Base-by-base conservation (phyloP, 805 yeast genomes). In the Suhomyces faveliae region DNA sequence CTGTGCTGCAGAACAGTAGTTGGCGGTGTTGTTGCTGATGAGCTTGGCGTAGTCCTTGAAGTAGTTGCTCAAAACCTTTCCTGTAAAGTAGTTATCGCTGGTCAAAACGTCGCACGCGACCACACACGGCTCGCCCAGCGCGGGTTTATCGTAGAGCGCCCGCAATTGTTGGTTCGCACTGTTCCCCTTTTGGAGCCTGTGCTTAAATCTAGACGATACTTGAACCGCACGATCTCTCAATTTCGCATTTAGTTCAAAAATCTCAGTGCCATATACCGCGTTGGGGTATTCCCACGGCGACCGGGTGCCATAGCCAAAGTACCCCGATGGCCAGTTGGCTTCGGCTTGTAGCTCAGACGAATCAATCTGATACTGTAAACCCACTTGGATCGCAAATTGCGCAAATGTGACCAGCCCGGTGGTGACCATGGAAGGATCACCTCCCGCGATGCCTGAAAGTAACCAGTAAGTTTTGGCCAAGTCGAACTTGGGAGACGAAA, bases 381-480 rank as follows among this genome's bases (percentile, higher is more conserved):
- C 84, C 42, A 78, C 84, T 59, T 80, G 85, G 44, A 83, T 78
- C 7, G 87, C 84, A 61, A 68, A 83, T 55, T 74, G 76, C 30
- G 86, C 76, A 55, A 79, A 79, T 1, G 85, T 75, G 41, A 78
- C 86, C 20, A 83, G 76, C 27, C 86, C 87, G 43, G 81, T 58
- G 23, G 86, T 76, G 45, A 80, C 81, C 53, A 66, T 60, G 35
- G 68, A 52, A 27, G 87, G 87, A 53, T 79, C 76, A 46, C 82
- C 80, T 49, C 87, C 87, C 5, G 81, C 86, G 58, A 83, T 83
- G 59, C 88, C 88, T 19, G 83, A 81, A 50, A 81, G 66, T 53
- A 83, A 53, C 71, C 80, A 83, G 69, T 80, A 83, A 38, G 87
- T 80, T 56, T 77, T 73, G 35, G 80, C 60, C 42, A 83, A 71